phyloP scores from a whole-genome alignment of 257 asterid species.

The Capsicum baccatum region DNA sequence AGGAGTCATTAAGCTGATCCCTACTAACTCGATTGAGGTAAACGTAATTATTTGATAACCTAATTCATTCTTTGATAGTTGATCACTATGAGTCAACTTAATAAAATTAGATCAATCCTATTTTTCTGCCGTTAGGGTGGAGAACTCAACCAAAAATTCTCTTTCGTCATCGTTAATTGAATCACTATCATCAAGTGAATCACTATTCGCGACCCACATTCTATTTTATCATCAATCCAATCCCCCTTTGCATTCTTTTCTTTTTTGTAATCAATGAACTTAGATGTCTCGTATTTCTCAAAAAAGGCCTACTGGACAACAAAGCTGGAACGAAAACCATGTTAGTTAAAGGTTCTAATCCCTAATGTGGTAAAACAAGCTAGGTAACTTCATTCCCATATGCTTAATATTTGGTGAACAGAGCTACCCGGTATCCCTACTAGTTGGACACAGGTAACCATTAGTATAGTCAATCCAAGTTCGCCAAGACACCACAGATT shows the following conservation, averaged over 20 bases:
- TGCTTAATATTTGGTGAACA: not conserved
- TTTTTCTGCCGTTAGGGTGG: not conserved
- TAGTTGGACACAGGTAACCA: not conserved
- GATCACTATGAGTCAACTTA: not conserved
- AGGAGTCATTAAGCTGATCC: not conserved
- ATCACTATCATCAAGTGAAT: not conserved
- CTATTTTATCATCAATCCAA: no score
- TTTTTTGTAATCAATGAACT: no score
- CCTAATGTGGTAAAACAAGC: not conserved
- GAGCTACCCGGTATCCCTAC: not conserved
- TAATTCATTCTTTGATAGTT: no score
- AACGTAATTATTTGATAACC: not conserved
- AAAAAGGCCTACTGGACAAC: not conserved
- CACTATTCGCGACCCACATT: not conserved
- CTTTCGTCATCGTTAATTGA: not conserved
- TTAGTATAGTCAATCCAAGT: no score
- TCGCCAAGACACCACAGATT: not conserved
- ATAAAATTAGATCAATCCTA: not conserved
- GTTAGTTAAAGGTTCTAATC: not conserved
- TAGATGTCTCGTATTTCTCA: not conserved
- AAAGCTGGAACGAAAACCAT: not conserved
- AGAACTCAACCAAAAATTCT: not conserved
- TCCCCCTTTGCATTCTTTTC: no score
- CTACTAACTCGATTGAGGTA: not conserved
- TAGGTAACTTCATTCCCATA: not conserved